Conservation (phyloP, 2,329 filamentous ascomycete species). For the Alternaria brassicae region DNA sequence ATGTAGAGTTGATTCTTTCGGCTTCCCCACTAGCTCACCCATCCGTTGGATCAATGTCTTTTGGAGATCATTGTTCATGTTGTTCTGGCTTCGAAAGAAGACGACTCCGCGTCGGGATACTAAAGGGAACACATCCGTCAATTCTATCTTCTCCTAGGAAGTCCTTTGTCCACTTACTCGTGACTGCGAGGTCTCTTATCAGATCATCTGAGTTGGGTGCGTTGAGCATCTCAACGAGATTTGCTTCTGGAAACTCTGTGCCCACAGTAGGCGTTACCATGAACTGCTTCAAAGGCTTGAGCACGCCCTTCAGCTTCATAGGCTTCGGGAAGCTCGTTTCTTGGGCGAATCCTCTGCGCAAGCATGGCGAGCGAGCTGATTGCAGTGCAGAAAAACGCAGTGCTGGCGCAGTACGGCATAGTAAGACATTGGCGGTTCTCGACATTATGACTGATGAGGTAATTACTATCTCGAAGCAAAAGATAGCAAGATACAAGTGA, state of each 20-base stretch:
- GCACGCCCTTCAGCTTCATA: slow-evolving; percentile 8
- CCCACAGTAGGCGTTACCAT: slow-evolving; percentile 12
- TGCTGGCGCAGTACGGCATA: not conserved
- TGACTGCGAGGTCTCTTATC: slow-evolving; percentile 9
- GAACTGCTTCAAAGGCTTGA: slow-evolving; percentile 10
- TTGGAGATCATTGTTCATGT: slow-evolving; percentile 12
- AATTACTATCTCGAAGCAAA: not conserved
- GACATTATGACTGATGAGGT: slow-evolving; percentile 6
- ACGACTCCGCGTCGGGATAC: slow-evolving; percentile 8
- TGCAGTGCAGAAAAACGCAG: not conserved
- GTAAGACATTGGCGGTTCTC: slow-evolving; percentile 3
- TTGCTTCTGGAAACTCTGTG: slow-evolving; percentile 12
- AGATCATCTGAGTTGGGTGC: slow-evolving; percentile 10
- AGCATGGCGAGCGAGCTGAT: slow-evolving; percentile 4
- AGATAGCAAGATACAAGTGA: not conserved
- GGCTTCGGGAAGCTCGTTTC: slow-evolving; percentile 11
- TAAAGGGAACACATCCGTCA: not conserved
- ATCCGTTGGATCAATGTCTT: slow-evolving; percentile 10
- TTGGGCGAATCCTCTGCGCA: slow-evolving; percentile 11
- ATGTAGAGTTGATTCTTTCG: slow-evolving; percentile 8
- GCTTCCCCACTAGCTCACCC: slow-evolving; percentile 8
- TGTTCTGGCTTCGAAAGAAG: slow-evolving; percentile 5
- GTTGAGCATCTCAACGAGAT: slow-evolving; percentile 9
- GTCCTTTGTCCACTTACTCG: not conserved
- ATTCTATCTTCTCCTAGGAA: not conserved